phyloP scores from a whole-genome alignment of 306 rosid species.

The Cucurbita pepo region DNA sequence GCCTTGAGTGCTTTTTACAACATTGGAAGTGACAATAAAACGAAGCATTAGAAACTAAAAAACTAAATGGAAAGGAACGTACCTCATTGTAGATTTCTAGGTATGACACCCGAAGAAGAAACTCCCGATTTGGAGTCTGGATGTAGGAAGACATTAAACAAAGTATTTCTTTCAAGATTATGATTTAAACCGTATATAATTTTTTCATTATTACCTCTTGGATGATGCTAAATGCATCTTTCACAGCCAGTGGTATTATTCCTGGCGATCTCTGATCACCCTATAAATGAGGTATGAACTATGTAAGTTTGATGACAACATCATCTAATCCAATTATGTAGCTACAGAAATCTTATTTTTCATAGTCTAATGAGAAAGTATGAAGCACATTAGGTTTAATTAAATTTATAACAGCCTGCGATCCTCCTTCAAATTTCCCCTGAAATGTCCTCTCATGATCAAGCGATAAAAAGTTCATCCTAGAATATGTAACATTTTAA shows the following conservation, averaged over 20 bases:
- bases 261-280: constrained; percentile 99
- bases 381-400: not conserved
- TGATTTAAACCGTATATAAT: not conserved
- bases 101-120: constrained; percentile 88
- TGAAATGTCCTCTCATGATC: not conserved
- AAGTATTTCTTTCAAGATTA: not conserved
- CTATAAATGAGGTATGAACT: constrained; percentile 30
- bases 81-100: constrained; percentile 99
- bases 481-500: not conserved
- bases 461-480: not conserved
- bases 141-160: constrained; percentile 2
- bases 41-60: constrained; percentile 1
- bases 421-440: not conserved
- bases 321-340: not conserved
- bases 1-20: not conserved
- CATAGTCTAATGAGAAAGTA: not conserved
- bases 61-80: constrained; percentile 11
- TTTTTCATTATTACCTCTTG: constrained; percentile 57
- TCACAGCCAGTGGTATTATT: constrained; percentile 92
- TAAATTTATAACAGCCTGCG: not conserved
- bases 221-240: constrained; percentile 95
- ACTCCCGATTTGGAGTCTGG: constrained; percentile 97
- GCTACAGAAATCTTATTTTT: not conserved
- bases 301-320: constrained; percentile 9
- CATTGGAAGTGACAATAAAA: not conserved